phyloP scores from a whole-genome alignment of 2,329 filamentous ascomycete genomes.

The Exophiala lecanii-corni region DNA sequence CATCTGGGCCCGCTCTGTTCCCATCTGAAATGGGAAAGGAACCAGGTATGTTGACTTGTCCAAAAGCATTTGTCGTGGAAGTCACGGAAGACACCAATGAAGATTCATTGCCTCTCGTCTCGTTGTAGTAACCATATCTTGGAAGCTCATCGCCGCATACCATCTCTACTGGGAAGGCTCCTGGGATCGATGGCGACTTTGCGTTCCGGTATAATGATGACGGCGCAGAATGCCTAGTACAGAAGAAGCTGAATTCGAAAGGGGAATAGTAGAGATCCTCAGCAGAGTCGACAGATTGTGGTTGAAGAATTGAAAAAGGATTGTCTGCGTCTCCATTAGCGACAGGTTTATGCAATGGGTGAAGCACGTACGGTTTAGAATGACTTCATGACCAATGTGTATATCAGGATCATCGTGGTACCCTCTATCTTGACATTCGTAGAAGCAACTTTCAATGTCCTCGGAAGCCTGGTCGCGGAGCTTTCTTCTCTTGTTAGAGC shows the following conservation, averaged over 20 bases:
- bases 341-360: background rate
- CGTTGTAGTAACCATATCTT: too few species aligned
- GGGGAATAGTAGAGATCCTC: background rate
- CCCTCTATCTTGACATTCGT: conserved; percentile 12
- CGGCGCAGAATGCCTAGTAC: background rate
- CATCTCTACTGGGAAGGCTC: too few species aligned
- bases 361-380: conserved; percentile 1
- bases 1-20: too few species aligned
- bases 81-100: too few species aligned
- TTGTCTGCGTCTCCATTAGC: too few species aligned
- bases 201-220: background rate
- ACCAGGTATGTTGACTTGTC: too few species aligned
- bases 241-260: background rate
- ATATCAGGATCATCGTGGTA: conserved; percentile 19
- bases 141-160: too few species aligned
- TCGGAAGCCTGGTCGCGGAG: conserved; percentile 11
- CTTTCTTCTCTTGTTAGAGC: conserved; percentile 5
- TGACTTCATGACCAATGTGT: conserved; percentile 2
- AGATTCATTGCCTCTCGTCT: too few species aligned
- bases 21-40: too few species aligned
- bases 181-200: background rate
- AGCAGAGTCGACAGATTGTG: background rate
- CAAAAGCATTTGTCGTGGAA: too few species aligned
- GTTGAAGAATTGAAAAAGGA: conserved; percentile 9
- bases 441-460: conserved; percentile 13